Evolutionary conservation across 768 basidiomycete genomes (phyloP).

Genomic region (Clavulina sp.): DNA sequence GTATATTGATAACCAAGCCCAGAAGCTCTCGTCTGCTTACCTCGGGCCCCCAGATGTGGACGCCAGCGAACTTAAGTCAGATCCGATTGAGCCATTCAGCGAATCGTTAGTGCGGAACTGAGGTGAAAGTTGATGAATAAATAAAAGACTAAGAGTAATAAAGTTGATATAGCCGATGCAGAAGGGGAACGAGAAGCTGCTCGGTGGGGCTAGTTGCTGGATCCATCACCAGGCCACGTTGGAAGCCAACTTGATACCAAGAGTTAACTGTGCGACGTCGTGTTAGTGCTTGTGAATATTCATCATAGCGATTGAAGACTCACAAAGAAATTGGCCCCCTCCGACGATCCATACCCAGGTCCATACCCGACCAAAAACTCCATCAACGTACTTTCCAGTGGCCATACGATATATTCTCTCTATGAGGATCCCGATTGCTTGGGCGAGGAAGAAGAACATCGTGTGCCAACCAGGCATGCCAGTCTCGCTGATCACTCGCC

Average conservation of each 20-base stretch:
- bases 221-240: neutral
- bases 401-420: slow-evolving; percentile 6
- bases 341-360: slow-evolving; percentile 3
- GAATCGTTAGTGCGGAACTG: too few species aligned
- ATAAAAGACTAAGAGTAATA: too few species aligned
- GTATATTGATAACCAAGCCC: too few species aligned
- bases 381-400: slow-evolving; percentile 6
- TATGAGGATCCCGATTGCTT: slow-evolving; percentile 6
- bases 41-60: too few species aligned
- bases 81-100: too few species aligned
- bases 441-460: slow-evolving; percentile 5
- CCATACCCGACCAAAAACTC: slow-evolving; percentile 7
- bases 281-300: slow-evolving; percentile 3
- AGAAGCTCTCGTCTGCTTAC: too few species aligned
- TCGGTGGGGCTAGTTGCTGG: neutral
- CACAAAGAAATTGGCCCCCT: neutral
- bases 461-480: neutral
- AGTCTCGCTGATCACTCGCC: neutral
- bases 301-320: neutral
- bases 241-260: neutral
- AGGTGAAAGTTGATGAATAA: too few species aligned
- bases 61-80: too few species aligned
- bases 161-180: too few species aligned
- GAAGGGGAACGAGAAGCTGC: neutral
- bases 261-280: neutral